phyloP scores from a whole-genome alignment of 495 filamentous ascomycete species.

The Echria macrotheca region DNA sequence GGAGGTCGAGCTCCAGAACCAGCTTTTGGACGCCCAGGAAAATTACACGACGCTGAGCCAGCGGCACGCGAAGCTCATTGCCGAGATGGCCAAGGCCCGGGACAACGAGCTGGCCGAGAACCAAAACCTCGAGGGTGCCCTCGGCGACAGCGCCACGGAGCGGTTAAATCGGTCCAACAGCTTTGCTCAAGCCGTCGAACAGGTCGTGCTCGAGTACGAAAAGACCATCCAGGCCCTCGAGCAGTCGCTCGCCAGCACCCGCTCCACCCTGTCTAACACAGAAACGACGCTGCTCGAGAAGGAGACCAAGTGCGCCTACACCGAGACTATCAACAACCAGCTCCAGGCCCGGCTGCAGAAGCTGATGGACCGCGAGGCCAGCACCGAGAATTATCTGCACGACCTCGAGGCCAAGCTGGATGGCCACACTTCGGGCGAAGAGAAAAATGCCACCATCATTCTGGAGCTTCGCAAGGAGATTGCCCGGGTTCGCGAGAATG shows the following conservation, averaged over 20 bases:
- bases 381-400: slow-evolving; percentile 84
- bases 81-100: slow-evolving; percentile 82
- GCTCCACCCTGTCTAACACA: slow-evolving; percentile 71
- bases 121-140: slow-evolving; percentile 45
- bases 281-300: slow-evolving; percentile 87
- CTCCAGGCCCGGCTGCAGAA: slow-evolving; percentile 85
- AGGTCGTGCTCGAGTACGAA: slow-evolving; percentile 95
- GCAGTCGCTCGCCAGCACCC: slow-evolving; percentile 83
- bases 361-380: slow-evolving; percentile 79
- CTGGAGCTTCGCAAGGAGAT: slow-evolving; percentile 89
- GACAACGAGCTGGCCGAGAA: slow-evolving; percentile 55
- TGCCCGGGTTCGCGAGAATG: slow-evolving; percentile 80
- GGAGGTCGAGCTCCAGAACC: slow-evolving; percentile 89
- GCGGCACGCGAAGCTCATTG: slow-evolving; percentile 90
- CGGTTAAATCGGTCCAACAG: slow-evolving; percentile 88
- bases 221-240: slow-evolving; percentile 96
- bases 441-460: slow-evolving; percentile 81
- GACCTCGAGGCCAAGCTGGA: slow-evolving; percentile 87
- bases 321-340: slow-evolving; percentile 87
- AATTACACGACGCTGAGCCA: slow-evolving; percentile 87
- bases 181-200: slow-evolving; percentile 91
- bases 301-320: slow-evolving; percentile 85
- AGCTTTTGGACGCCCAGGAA: slow-evolving; percentile 87
- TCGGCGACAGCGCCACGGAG: slow-evolving; percentile 78
- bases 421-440: slow-evolving; percentile 84